Percentiles rank a stretch among this genome's conserved stretches.
Evolutionary conservation across 768 basidiomycete species (phyloP).

Genomic region (Porphyrellus cyaneotinctus): DNA sequence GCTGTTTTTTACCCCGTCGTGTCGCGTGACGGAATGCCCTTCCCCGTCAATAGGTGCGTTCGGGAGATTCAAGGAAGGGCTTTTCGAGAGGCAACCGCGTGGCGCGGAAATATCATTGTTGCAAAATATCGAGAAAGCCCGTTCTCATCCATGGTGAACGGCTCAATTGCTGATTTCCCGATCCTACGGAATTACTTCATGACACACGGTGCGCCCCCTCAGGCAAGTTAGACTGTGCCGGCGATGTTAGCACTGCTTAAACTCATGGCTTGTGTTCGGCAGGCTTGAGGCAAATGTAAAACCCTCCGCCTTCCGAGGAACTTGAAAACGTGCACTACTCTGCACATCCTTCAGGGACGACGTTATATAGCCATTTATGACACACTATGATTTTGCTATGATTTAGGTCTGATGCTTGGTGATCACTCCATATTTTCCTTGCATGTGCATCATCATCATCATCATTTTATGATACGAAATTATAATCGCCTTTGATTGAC

Average conservation of each 20-base stretch:
- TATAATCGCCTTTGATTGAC: slow-evolving; percentile 19
- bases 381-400: slow-evolving; percentile 5
- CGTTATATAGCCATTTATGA: slow-evolving; percentile 28
- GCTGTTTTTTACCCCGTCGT: slow-evolving; percentile 74
- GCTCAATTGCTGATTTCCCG: slow-evolving; percentile 82
- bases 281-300: slow-evolving; percentile 26
- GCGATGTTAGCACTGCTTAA: slow-evolving; percentile 7
- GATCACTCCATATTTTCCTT: slow-evolving; percentile 23
- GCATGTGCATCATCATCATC: slow-evolving; percentile 19
- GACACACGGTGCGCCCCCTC: slow-evolving; percentile 53
- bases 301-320: background rate
- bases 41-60: slow-evolving; percentile 74
- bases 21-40: slow-evolving; percentile 77
- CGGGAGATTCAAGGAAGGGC: slow-evolving; percentile 65
- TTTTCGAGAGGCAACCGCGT: slow-evolving; percentile 61
- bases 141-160: slow-evolving; percentile 57
- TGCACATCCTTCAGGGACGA: slow-evolving; percentile 16
- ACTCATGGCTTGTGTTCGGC: slow-evolving; percentile 24
- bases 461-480: slow-evolving; percentile 13
- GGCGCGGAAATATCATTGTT: slow-evolving; percentile 77
- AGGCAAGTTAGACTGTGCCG: slow-evolving; percentile 32
- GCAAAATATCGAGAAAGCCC: slow-evolving; percentile 58
- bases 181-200: slow-evolving; percentile 76
- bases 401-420: background rate
- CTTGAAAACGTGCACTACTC: background rate